phyloP scores from a whole-genome alignment of 352 stramenopile genomes.

The Pythium oligandrum region DNA sequence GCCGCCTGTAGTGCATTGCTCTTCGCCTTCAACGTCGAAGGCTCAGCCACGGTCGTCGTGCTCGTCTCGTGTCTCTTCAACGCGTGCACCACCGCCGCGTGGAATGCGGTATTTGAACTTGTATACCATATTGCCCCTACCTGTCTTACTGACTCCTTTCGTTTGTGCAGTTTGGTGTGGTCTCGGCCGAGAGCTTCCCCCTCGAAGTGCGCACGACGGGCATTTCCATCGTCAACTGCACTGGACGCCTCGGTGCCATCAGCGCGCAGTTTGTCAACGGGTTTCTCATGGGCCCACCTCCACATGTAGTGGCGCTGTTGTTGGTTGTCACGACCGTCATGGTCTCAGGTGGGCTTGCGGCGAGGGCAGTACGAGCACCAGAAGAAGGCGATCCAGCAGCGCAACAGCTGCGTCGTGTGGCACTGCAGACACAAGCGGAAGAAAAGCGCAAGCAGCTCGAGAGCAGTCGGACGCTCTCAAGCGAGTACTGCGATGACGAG shows the following conservation, averaged over 20 bases:
- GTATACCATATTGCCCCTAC: no score
- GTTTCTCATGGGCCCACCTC: constrained; percentile 69
- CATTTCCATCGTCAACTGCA: constrained; percentile 87
- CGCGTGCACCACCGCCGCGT: constrained; percentile 83
- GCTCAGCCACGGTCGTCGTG: constrained; percentile 72
- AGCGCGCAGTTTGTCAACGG: constrained; percentile 89
- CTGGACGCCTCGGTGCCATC: constrained; percentile 86
- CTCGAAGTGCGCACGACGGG: constrained; percentile 85
- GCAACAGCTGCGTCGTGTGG: constrained; percentile 3
- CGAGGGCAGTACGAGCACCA: constrained; percentile 25
- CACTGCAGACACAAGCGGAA: neutral
- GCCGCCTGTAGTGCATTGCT: constrained; percentile 59
- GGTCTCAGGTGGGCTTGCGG: constrained; percentile 48
- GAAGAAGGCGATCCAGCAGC: constrained; percentile 20
- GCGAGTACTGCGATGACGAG: constrained; percentile 16
- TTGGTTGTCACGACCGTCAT: constrained; percentile 76
- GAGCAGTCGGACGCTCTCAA: constrained; percentile 12
- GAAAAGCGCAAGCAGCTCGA: neutral
- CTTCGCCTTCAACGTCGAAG: constrained; percentile 75
- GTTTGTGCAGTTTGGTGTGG: constrained; percentile 70
- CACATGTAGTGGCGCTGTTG: constrained; percentile 75
- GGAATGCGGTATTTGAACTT: constrained; percentile 73
- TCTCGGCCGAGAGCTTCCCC: constrained; percentile 88
- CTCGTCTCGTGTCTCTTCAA: constrained; percentile 89
- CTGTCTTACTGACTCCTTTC: neutral